phyloP scores from a whole-genome alignment of 2,329 filamentous ascomycete genomes.

The Penicillium brasilianum region DNA sequence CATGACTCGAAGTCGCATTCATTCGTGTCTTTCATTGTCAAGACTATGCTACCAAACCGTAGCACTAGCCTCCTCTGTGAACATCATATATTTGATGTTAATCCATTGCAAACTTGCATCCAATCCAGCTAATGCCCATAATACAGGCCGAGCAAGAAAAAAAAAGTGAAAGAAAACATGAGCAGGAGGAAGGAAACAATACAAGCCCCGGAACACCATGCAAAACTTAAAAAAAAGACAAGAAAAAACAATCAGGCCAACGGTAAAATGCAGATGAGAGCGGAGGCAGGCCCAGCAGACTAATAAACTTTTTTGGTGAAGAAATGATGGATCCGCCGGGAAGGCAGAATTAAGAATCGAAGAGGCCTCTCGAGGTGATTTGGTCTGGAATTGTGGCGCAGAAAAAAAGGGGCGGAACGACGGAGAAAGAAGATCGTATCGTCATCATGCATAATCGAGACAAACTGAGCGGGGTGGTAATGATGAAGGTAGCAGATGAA shows the following conservation, averaged over 20 bases:
- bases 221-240: constrained; percentile 12
- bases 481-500: background rate
- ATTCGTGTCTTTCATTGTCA: constrained; percentile 23
- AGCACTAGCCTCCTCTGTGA: background rate
- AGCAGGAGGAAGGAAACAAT: constrained; percentile 20
- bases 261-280: constrained; percentile 25
- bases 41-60: constrained; percentile 7
- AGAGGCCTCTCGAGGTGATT: constrained; percentile 31
- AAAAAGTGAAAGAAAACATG: constrained; percentile 22
- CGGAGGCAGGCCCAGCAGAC: constrained; percentile 23
- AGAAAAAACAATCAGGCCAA: constrained; percentile 19
- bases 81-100: constrained; percentile 17
- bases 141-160: background rate
- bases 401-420: constrained; percentile 17
- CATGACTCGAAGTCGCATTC: constrained; percentile 21
- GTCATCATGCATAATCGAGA: constrained; percentile 31
- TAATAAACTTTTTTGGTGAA: constrained; percentile 27
- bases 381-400: constrained; percentile 2
- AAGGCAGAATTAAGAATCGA: constrained; percentile 28
- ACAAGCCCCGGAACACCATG: constrained; percentile 33
- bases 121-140: constrained; percentile 9
- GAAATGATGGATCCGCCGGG: constrained; percentile 22
- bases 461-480: constrained; percentile 6
- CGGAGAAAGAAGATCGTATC: constrained; percentile 22
- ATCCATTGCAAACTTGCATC: constrained; percentile 15